phyloP scores from a whole-genome alignment of 805 yeast species.

The Metschnikowia cerradonensis region DNA sequence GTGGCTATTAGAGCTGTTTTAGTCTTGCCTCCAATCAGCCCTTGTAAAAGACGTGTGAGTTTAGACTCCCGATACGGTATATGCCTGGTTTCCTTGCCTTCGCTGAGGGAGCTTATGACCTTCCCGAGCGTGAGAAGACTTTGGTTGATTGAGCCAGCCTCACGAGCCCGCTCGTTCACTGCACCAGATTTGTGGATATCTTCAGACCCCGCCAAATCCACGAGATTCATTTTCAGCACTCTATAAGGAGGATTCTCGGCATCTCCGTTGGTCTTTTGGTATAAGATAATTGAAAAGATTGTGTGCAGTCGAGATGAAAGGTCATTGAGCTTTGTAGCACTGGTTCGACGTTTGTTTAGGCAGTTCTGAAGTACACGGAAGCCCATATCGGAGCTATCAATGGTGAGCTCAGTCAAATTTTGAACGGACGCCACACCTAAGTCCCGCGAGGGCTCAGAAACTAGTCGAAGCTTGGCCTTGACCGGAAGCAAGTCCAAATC shows the following conservation, averaged over 20 bases:
- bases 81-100: conserved; percentile 40
- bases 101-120: conserved; percentile 62
- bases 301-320: conserved; percentile 75
- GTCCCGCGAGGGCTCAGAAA: conserved; percentile 7
- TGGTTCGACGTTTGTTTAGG: conserved; percentile 56
- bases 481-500: conserved; percentile 25
- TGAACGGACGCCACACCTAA: conserved; percentile 47
- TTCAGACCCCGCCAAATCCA: conserved; percentile 94
- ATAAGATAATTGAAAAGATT: conserved; percentile 61
- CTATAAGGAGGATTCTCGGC: conserved; percentile 17
- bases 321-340: conserved; percentile 71
- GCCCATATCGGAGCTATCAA: conserved; percentile 54
- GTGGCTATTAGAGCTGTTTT: conserved; percentile 86
- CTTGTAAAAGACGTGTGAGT: conserved; percentile 69
- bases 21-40: conserved; percentile 83
- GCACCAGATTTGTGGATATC: conserved; percentile 88
- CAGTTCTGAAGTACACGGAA: conserved; percentile 54
- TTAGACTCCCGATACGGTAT: conserved; percentile 86
- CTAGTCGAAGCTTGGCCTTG: conserved; percentile 25
- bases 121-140: conserved; percentile 83
- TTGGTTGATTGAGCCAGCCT: conserved; percentile 91
- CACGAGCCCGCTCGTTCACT: conserved; percentile 77
- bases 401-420: conserved; percentile 58
- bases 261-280: conserved; percentile 36
- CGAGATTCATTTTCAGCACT: conserved; percentile 72